These are phyloP conservation scores for Nymphaea colorata DNA, from an alignment of 164 flowering plant species.

Conservation along the genomic window DNA sequence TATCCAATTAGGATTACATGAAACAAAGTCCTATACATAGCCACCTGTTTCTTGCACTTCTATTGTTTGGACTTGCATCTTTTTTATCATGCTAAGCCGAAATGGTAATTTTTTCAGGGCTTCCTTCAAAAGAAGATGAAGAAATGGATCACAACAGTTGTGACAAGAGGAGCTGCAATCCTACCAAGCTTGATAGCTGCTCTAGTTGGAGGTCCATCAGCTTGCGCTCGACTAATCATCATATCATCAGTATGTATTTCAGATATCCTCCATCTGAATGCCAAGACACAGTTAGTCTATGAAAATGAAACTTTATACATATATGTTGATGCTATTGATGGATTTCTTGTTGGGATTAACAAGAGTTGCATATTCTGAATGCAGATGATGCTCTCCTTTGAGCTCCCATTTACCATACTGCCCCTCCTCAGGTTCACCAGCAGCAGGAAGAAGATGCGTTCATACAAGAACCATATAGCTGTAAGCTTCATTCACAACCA, in stretches of 20 bases:
- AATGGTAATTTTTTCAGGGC: constrained; percentile 26
- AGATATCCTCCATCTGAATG: not conserved
- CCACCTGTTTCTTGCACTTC: too few relatives aligned
- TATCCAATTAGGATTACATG: too few relatives aligned
- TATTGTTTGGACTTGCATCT: too few relatives aligned
- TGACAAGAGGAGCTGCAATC: constrained; percentile 66
- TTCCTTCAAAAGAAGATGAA: constrained; percentile 70
- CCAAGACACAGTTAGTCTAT: not conserved
- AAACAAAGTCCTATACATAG: too few relatives aligned
- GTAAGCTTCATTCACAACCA: constrained; percentile 26
- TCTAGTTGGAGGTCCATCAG: constrained; percentile 62
- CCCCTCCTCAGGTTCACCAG: constrained; percentile 95
- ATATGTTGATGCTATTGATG: too few relatives aligned
- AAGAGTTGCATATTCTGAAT: not conserved
- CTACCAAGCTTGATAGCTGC: constrained; percentile 64
- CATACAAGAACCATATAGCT: constrained; percentile 66
- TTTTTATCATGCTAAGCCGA: too few relatives aligned
- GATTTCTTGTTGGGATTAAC: too few relatives aligned
- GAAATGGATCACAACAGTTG: constrained; percentile 50
- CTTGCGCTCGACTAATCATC: constrained; percentile 64
- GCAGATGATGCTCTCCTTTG: constrained; percentile 94
- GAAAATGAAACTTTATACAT: too few relatives aligned
- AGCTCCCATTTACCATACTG: constrained; percentile 86
- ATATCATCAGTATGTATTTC: constrained; percentile 51
- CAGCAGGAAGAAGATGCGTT: constrained; percentile 86